Percentiles rank a stretch among this genome's conserved stretches.
These are phyloP conservation scores for Blastobotrys arbuscula DNA, from an alignment of 1,139 yeast genomes.

Conservation along the genomic window DNA sequence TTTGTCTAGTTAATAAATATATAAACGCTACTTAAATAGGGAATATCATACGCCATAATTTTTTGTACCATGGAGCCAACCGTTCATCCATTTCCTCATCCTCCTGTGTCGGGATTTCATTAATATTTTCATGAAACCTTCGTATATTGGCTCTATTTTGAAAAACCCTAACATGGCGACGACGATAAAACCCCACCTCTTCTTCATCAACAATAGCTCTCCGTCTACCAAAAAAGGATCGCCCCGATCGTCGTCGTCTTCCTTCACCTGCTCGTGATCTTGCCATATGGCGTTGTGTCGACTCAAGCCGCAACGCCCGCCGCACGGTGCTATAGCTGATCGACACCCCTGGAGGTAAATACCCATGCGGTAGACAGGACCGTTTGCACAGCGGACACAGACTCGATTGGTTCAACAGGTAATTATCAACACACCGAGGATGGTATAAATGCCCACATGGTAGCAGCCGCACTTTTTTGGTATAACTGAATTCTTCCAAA, in stretches of 20 bases:
- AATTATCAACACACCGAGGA: slow-evolving; percentile 9
- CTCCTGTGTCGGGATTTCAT: slow-evolving; percentile 2
- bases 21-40: slow-evolving; percentile 1
- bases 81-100: slow-evolving; percentile 5
- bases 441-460: slow-evolving; percentile 13
- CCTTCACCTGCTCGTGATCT: background rate
- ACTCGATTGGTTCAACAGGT: slow-evolving; percentile 2
- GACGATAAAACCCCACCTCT: no score
- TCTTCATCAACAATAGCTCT: no score
- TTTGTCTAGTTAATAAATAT: background rate
- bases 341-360: slow-evolving; percentile 11
- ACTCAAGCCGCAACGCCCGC: slow-evolving; percentile 6
- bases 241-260: no score
- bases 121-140: no score
- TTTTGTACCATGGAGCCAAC: background rate
- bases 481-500: slow-evolving; percentile 5
- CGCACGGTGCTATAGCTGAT: slow-evolving; percentile 11
- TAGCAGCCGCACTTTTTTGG: slow-evolving; percentile 1
- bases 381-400: slow-evolving; percentile 14
- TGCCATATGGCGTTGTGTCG: background rate
- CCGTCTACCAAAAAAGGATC: no score
- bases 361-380: slow-evolving; percentile 9
- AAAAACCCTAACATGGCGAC: no score
- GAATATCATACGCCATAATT: background rate
- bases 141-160: no score